Conservation (phyloP, 495 filamentous ascomycete genomes). For the Penicillium goetzii region DNA sequence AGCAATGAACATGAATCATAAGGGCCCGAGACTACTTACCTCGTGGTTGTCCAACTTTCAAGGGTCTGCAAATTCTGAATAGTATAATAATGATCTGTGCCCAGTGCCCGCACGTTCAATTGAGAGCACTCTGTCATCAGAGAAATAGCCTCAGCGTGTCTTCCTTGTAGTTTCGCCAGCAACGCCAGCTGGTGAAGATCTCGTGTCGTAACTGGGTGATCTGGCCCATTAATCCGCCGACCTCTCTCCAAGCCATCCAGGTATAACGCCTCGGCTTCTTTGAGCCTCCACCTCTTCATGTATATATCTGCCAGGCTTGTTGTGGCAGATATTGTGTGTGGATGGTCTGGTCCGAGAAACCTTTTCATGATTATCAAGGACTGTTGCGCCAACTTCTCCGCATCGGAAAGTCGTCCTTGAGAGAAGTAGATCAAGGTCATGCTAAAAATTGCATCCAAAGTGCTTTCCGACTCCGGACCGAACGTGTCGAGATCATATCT, state of each 20-base stretch:
- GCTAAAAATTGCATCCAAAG: slow-evolving; percentile 16
- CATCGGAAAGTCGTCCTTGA: slow-evolving; percentile 16
- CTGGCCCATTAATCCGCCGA: slow-evolving; percentile 9
- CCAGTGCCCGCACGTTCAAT: neutral
- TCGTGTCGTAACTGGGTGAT: slow-evolving; percentile 1
- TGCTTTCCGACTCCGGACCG: slow-evolving; percentile 9
- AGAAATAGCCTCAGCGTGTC: neutral
- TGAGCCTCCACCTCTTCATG: slow-evolving; percentile 10
- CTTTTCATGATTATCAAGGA: slow-evolving; percentile 7
- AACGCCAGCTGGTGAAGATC: neutral
- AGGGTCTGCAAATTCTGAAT: neutral
- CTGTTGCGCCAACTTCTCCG: slow-evolving; percentile 7
- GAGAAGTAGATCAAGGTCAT: slow-evolving; percentile 14
- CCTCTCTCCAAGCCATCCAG: neutral
- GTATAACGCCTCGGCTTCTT: slow-evolving; percentile 13
- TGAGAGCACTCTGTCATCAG: slow-evolving; percentile 10
- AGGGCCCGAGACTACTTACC: neutral
- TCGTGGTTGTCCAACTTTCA: slow-evolving; percentile 4
- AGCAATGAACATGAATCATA: neutral
- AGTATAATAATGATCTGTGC: neutral
- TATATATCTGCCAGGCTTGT: neutral
- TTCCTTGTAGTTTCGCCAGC: slow-evolving; percentile 3
- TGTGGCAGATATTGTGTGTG: slow-evolving; percentile 14
- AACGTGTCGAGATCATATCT: neutral
- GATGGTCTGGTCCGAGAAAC: slow-evolving; percentile 15